These are phyloP conservation scores for Nigrospora oryzae DNA, from an alignment of 2,329 filamentous ascomycete species.

Conservation along the genomic window DNA sequence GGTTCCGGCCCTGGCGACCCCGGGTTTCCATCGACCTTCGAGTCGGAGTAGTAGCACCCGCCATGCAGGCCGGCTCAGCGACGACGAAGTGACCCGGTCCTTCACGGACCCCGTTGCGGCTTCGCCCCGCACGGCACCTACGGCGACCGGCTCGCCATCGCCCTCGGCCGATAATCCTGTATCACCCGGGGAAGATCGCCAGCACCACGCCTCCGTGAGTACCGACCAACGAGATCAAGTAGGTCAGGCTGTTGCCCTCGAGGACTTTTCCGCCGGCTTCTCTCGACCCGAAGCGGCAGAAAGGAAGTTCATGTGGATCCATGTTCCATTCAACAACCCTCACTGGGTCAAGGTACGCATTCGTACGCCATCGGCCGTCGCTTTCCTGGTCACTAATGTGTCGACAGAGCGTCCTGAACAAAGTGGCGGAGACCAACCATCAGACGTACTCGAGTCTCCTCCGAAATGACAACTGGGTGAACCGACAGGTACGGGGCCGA, in stretches of 20 bases:
- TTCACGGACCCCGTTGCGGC: too few species aligned
- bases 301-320: constrained; percentile 50
- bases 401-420: constrained; percentile 24
- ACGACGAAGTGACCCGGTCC: too few species aligned
- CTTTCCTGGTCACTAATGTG: constrained; percentile 14
- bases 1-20: constrained; percentile 19
- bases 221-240: background rate
- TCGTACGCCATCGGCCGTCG: constrained; percentile 7
- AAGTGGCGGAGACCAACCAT: constrained; percentile 35
- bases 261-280: constrained; percentile 28
- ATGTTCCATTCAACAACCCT: constrained; percentile 48
- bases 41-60: constrained; percentile 15
- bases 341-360: constrained; percentile 45
- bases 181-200: background rate
- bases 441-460: constrained; percentile 30
- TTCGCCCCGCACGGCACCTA: too few species aligned
- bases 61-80: too few species aligned
- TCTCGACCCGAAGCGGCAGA: constrained; percentile 26
- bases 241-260: constrained; percentile 11
- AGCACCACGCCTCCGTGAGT: too few species aligned
- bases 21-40: constrained; percentile 17
- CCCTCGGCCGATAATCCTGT: too few species aligned
- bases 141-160: too few species aligned
- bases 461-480: constrained; percentile 38
- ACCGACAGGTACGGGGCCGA: constrained; percentile 37